phyloP scores from a whole-genome alignment of 225 moss, liverwort and hornwort species.

The Takakia lepidozioides region DNA sequence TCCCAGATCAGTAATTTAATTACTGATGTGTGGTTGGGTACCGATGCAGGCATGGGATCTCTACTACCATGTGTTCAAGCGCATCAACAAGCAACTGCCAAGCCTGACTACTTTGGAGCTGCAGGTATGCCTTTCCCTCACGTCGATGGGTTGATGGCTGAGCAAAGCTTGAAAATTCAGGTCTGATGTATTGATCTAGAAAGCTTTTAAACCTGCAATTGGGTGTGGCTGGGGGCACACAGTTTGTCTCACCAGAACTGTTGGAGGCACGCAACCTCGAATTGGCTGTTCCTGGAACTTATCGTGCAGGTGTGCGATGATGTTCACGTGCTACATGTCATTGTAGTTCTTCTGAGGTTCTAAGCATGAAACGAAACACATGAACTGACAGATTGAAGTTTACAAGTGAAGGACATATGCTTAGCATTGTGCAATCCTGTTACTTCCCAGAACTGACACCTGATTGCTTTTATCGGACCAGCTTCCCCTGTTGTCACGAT shows the following conservation, averaged over 20 bases:
- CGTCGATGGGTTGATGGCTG: no score
- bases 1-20: background rate
- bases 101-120: conserved; percentile 91
- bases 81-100: conserved; percentile 98
- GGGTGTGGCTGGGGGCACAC: conserved; percentile 10
- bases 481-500: conserved; percentile 79
- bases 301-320: conserved; percentile 52
- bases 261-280: conserved; percentile 77
- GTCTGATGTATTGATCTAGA: no score
- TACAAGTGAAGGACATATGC: no score
- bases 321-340: no score
- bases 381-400: no score
- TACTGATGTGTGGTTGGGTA: background rate
- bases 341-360: no score
- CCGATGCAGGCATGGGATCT: conserved; percentile 84
- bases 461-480: conserved; percentile 19
- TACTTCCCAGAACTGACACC: background rate
- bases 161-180: no score
- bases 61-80: conserved; percentile 98
- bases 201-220: no score
- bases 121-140: conserved; percentile 49
- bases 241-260: conserved; percentile 88
- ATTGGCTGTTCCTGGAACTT: conserved; percentile 98
- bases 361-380: no score
- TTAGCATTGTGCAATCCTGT: background rate